These are phyloP conservation scores for Xylariaceae sp. DNA, from an alignment of 2,329 filamentous ascomycete genomes.

Conservation along the genomic window DNA sequence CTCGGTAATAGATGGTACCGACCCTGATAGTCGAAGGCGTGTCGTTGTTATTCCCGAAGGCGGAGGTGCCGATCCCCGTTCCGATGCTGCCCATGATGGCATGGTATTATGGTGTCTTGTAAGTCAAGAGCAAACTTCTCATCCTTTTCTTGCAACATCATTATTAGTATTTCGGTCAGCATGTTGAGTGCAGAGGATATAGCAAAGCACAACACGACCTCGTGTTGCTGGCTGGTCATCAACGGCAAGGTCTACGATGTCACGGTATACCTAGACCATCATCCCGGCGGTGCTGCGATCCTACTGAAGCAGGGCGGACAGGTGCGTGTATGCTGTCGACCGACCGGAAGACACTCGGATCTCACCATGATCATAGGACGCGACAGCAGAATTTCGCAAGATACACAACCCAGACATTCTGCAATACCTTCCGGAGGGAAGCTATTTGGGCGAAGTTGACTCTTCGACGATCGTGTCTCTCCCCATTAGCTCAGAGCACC, in stretches of 20 bases:
- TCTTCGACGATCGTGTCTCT: slow-evolving; percentile 19
- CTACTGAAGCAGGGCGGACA: slow-evolving; percentile 25
- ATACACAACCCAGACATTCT: slow-evolving; percentile 26
- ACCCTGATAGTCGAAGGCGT: no score
- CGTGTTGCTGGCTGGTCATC: slow-evolving; percentile 36
- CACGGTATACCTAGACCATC: slow-evolving; percentile 30
- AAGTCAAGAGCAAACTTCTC: no score
- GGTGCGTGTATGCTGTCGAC: slow-evolving; percentile 25
- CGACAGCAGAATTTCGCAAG: slow-evolving; percentile 27
- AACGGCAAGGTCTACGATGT: slow-evolving; percentile 32
- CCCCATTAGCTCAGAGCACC: slow-evolving; percentile 2
- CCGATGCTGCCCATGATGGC: no score
- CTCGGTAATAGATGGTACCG: no score
- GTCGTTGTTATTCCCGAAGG: no score
- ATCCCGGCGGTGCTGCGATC: slow-evolving; percentile 28
- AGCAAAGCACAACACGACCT: slow-evolving; percentile 27
- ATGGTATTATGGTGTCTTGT: no score
- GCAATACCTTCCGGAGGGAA: slow-evolving; percentile 25
- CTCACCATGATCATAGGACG: slow-evolving; percentile 19
- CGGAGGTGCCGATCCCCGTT: no score
- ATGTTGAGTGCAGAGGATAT: slow-evolving; percentile 28
- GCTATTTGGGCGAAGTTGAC: slow-evolving; percentile 24
- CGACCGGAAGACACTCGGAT: neutral
- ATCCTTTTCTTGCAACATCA: no score
- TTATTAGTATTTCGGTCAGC: slow-evolving; percentile 1